A percentile compares a stretch with the other conserved stretches of the same genome.
Conservation (phyloP, 805 yeast genomes). For the Pichia manshurica region DNA sequence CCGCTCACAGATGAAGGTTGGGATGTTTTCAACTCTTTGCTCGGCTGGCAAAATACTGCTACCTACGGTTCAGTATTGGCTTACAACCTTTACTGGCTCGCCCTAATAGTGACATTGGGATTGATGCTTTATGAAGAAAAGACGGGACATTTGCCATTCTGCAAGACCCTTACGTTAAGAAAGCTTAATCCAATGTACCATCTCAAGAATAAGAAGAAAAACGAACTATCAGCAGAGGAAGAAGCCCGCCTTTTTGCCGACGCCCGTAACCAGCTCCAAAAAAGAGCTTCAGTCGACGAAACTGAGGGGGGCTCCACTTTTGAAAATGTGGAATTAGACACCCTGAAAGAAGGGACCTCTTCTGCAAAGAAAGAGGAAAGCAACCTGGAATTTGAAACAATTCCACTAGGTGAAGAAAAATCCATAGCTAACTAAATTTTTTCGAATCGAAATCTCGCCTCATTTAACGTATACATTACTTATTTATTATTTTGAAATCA, state of each 20-base stretch:
- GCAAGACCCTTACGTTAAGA: constrained; percentile 39
- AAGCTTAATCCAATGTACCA: constrained; percentile 63
- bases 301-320: too few relatives aligned
- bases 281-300: constrained; percentile 3
- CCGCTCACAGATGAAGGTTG: constrained; percentile 86
- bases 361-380: background rate
- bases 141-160: constrained; percentile 67
- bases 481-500: too few relatives aligned
- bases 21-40: constrained; percentile 87
- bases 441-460: background rate
- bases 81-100: constrained; percentile 82
- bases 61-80: constrained; percentile 82
- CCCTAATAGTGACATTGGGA: constrained; percentile 44
- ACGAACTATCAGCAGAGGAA: constrained; percentile 44
- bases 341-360: background rate
- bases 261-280: constrained; percentile 26
- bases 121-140: constrained; percentile 76
- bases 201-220: constrained; percentile 56
- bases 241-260: constrained; percentile 41
- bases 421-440: background rate
- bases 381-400: background rate
- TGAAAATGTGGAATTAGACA: background rate
- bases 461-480: too few relatives aligned
- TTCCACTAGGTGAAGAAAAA: background rate
- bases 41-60: constrained; percentile 96